A percentile compares a stretch with the other conserved stretches of the same genome.
Evolutionary conservation across 2,329 filamentous ascomycete genomes (phyloP).

Genomic region (Fusarium avenaceum): DNA sequence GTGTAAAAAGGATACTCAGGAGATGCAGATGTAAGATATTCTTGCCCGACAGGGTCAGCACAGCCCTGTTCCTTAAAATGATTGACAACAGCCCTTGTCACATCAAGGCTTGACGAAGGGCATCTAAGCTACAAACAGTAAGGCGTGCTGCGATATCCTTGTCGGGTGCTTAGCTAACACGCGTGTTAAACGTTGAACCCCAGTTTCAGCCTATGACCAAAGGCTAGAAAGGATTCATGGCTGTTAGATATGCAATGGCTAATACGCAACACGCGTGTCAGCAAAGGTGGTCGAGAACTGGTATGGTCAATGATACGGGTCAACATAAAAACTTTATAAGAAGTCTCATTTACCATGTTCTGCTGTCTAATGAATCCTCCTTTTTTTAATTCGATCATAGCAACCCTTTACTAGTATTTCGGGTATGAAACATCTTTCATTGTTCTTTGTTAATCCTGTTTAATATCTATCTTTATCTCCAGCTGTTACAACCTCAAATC

Average conservation of each 20-base stretch:
- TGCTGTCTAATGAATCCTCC: not conserved
- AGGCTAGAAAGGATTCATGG: not conserved
- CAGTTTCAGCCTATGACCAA: not conserved
- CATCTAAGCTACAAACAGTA: fast-evolving
- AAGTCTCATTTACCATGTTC: not conserved
- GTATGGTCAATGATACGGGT: fast-evolving
- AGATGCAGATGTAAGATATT: not conserved
- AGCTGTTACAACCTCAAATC: too few relatives aligned
- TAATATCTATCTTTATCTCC: not conserved
- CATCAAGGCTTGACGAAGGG: fast-evolving
- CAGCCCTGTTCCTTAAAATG: not conserved
- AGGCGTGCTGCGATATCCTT: fast-evolving
- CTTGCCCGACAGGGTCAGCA: not conserved
- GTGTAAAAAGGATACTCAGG: not conserved
- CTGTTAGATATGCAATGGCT: not conserved
- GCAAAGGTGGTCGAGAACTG: not conserved
- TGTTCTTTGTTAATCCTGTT: too few relatives aligned
- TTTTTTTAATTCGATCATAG: not conserved
- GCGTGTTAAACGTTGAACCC: constrained; percentile 10
- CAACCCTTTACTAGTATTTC: not conserved
- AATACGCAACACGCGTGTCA: constrained; percentile 39
- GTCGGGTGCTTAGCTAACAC: constrained; percentile 23
- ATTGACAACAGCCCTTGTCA: fast-evolving
- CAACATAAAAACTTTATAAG: fast-evolving
- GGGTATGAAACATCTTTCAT: too few relatives aligned